Evolutionary conservation across 2,329 filamentous ascomycete genomes (phyloP), one percentile per base, ranked within the genome.

Genomic region (Neonectria punicea): DNA sequence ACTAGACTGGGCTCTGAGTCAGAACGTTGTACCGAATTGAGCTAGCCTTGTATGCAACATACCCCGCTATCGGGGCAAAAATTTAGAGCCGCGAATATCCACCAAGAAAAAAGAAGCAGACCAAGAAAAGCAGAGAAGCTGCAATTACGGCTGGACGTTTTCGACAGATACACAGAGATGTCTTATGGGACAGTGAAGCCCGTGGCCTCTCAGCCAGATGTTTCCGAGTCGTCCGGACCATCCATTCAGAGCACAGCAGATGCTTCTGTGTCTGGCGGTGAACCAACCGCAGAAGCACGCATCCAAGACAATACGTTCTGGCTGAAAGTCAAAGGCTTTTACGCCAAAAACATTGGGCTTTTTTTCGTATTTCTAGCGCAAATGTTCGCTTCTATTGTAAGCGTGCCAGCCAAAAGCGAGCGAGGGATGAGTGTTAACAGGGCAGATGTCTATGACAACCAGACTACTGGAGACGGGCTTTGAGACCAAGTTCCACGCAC

Each of bases 361-460:
- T 76, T 81, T 9, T 75, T 82, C 16, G 78, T 82, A 1, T 80
- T 82, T 49, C 14, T 78, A 9, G 80, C 80, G 0, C 80, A 82
- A 56, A 74, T 81, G 2, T 82, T 82, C 59, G 80, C 72, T 0
- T 81, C 80, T 0, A 73, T 81, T 55, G 80, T 82, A 70, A 58
- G 77, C 44, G 22, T 4, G 3, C 5, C 4, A 39, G 16, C 28
- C 9, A 11, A 2, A 7, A 36, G 11, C 8, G 6, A 13, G 3
- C 13, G 8, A 16, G 20, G 20, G 9, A 58, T 43, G 53, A 53
- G 9, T 9, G 16, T 49, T 66, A 49, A 72, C 65, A 39, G 44
- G 0, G 2, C 47, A 82, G 80, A 82, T 82, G 76, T 77, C 75
- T 2, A 81, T 79, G 73, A 79, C 81, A 14, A 80, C 80, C 0